Base-by-base conservation (phyloP, 1,139 yeast species). In the Waltiozyma sp. region DNA sequence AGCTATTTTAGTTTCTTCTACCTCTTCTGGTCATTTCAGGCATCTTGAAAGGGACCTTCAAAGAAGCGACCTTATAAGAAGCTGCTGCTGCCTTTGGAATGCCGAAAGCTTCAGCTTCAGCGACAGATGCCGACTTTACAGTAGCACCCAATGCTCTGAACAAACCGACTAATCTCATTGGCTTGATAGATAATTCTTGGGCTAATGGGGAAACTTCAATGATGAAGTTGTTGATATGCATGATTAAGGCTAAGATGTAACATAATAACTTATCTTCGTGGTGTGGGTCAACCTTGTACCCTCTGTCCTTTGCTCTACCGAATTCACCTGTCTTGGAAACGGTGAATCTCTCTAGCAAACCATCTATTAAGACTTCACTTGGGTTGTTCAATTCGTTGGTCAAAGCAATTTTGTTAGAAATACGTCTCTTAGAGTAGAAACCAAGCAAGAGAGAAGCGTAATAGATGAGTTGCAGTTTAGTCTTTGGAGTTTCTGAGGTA, bases 1-100 rank as follows among this genome's bases (percentile, higher is more conserved):
- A 31, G 18, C 19, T n/a, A n/a, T n/a, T n/a, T 34, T 23, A 37
- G 18, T 26, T 52, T 42, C 63, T 66, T 58, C 81, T 73, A 23
- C 78, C 80, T 60, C 87, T 72, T 69, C 80, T 78, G 15, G 80
- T 74, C 72, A 85, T 72, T 55, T 84, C 91, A 10, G 98, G 98
- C 45, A 87, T 69, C 60, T 80, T 82, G 64, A 93, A 82, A 36
- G 99, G 99, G 35, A 88, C 95, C 60, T 76, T 80, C 62, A 91
- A 73, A 19, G 75, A 64, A 9, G 96, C 98, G 50, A 89, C 71
- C 64, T 87, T 87, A 62, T 83, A 80, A 39, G 77, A 70, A 13
- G 76, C 62, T 24, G 85, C 84, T 46, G 75, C 72, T 39, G 75
- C 65, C 62, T 75, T 79, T 42, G 86, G 75, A 48, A 88, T 70